Evolutionary conservation across 1,139 yeast genomes (phyloP).

Genomic region (Pichia sp.): DNA sequence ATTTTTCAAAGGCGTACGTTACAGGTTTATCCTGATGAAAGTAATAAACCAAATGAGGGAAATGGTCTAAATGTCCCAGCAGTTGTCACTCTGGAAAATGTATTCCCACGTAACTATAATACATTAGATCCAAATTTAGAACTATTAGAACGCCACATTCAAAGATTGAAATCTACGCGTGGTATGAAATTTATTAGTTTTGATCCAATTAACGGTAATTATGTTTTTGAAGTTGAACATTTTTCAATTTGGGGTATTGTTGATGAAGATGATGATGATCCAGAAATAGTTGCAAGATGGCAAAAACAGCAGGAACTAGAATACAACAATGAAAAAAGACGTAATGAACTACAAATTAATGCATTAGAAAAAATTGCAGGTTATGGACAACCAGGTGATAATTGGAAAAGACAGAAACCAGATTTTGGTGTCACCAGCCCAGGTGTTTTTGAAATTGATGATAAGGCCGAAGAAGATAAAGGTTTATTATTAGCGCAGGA

Average conservation of each 20-base stretch:
- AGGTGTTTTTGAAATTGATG: slow-evolving; percentile 18
- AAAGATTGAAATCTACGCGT: slow-evolving; percentile 41
- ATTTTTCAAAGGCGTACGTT: slow-evolving; percentile 52
- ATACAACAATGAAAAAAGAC: slow-evolving; percentile 18
- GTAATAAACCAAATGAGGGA: slow-evolving; percentile 58
- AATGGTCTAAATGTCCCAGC: slow-evolving; percentile 81
- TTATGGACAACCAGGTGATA: slow-evolving; percentile 17
- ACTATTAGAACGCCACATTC: slow-evolving; percentile 42
- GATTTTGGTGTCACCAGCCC: slow-evolving; percentile 16
- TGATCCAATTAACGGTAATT: slow-evolving; percentile 67
- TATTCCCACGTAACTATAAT: slow-evolving; percentile 42
- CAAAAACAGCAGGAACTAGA: slow-evolving; percentile 33
- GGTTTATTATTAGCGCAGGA: background rate
- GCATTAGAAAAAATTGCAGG: slow-evolving; percentile 21
- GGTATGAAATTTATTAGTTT: slow-evolving; percentile 80
- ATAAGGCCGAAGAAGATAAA: background rate
- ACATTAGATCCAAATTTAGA: slow-evolving; percentile 35
- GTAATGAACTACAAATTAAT: slow-evolving; percentile 19
- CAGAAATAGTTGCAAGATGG: slow-evolving; percentile 29
- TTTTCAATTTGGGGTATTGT: slow-evolving; percentile 91
- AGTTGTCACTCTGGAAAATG: slow-evolving; percentile 65
- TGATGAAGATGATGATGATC: slow-evolving; percentile 54
- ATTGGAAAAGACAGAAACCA: slow-evolving; percentile 19
- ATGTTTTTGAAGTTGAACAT: slow-evolving; percentile 84
- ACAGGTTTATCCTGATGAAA: slow-evolving; percentile 58